Evolutionary conservation across 2,329 filamentous ascomycete species (phyloP).

Genomic region (Erysiphe pulchra): DNA sequence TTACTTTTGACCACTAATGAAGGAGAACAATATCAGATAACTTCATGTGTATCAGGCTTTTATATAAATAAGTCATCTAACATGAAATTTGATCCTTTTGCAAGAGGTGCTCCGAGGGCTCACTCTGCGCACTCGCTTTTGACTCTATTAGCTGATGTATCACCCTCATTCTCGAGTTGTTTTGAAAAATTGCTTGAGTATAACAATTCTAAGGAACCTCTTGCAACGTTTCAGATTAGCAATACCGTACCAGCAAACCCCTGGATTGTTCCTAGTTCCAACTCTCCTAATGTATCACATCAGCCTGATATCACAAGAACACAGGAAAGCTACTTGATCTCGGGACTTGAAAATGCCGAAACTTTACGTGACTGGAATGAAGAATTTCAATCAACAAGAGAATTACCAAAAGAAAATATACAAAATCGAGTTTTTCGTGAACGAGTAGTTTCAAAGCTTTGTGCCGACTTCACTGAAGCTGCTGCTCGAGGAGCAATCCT

Average conservation of each 20-base stretch:
- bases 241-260: conserved; percentile 82
- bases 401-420: conserved; percentile 77
- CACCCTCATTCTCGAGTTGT: conserved; percentile 52
- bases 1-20: conserved; percentile 74
- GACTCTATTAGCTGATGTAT: conserved; percentile 50
- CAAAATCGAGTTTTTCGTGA: conserved; percentile 94
- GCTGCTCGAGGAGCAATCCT: conserved; percentile 77
- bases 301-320: conserved; percentile 64
- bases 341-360: conserved; percentile 80
- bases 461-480: conserved; percentile 92
- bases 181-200: conserved; percentile 62
- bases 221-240: conserved; percentile 85
- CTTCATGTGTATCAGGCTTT: conserved; percentile 80
- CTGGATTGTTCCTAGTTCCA: conserved; percentile 57
- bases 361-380: conserved; percentile 97
- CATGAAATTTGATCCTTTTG: conserved; percentile 78
- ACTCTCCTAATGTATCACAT: conserved; percentile 40
- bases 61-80: conserved; percentile 94
- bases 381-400: conserved; percentile 89
- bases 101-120: conserved; percentile 52
- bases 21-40: conserved; percentile 85
- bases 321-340: conserved; percentile 76
- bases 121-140: conserved; percentile 67
- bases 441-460: conserved; percentile 78
- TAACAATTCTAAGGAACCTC: conserved; percentile 63